A percentile compares a stretch with the other conserved stretches of the same genome.
Conservation (phyloP, 2,329 filamentous ascomycete species). For the Trichoderma hamatum region DNA sequence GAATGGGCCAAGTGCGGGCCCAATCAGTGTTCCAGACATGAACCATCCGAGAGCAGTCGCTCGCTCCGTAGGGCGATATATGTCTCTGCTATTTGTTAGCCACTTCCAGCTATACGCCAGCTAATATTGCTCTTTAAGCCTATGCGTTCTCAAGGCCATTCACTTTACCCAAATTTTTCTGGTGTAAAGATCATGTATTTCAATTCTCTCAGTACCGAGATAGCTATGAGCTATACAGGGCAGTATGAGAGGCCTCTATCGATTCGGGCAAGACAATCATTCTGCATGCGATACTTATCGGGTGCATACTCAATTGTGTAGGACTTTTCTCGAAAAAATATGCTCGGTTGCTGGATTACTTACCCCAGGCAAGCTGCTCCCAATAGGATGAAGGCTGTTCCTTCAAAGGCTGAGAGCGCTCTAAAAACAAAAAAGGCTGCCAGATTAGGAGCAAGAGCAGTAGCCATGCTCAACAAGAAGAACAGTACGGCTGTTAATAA, state of each 20-base stretch:
- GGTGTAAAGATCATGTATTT: not conserved
- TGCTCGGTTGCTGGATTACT: conserved; percentile 32
- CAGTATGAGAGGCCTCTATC: not conserved
- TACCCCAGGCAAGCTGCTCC: conserved; percentile 70
- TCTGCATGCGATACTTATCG: not conserved
- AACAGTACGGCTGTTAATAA: conserved; percentile 65
- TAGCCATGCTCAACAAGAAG: conserved; percentile 70
- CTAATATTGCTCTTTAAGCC: not conserved
- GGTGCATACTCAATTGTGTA: not conserved
- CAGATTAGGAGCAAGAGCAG: conserved; percentile 71
- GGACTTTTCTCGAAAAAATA: not conserved
- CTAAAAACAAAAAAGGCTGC: conserved; percentile 74
- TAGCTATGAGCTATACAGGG: not conserved
- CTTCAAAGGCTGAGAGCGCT: conserved; percentile 73
- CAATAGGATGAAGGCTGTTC: conserved; percentile 73
- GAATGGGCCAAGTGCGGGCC: conserved; percentile 71
- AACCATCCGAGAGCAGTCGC: conserved; percentile 77
- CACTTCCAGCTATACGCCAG: not conserved
- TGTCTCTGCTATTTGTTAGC: conserved; percentile 48
- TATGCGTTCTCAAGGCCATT: not conserved
- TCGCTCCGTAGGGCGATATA: conserved; percentile 67
- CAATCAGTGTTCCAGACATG: conserved; percentile 69
- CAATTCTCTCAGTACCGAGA: not conserved
- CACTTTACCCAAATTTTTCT: not conserved
- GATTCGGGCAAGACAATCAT: not conserved